Evolutionary conservation across 2,329 filamentous ascomycete genomes (phyloP).

Genomic region (Leptographium galeiforme): DNA sequence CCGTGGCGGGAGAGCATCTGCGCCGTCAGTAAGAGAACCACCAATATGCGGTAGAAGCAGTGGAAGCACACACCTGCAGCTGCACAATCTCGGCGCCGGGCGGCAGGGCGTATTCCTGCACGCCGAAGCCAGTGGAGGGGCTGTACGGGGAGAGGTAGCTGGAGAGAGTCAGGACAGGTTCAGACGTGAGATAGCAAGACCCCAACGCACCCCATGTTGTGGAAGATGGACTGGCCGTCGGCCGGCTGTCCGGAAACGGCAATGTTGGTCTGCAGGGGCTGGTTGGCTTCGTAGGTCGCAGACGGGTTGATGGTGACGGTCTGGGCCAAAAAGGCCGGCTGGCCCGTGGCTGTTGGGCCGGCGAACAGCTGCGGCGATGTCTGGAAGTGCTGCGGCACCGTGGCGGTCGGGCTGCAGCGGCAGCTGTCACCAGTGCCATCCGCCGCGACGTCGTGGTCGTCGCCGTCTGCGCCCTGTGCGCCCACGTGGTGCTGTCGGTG

Average conservation of each 20-base stretch:
- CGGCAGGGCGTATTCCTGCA: constrained; percentile 57
- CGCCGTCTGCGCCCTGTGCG: neutral
- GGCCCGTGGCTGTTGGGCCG: constrained; percentile 58
- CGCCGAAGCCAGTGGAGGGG: constrained; percentile 60
- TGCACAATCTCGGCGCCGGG: constrained; percentile 54
- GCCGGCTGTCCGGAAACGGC: constrained; percentile 47
- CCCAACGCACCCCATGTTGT: constrained; percentile 42
- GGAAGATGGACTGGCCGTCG: constrained; percentile 53
- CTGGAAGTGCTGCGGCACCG: constrained; percentile 49
- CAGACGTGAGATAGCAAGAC: neutral
- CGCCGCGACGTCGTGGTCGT: neutral
- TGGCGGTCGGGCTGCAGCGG: constrained; percentile 3
- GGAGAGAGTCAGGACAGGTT: neutral
- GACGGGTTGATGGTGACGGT: constrained; percentile 55
- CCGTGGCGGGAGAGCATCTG: constrained; percentile 64
- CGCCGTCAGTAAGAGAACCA: neutral
- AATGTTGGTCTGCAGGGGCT: constrained; percentile 56
- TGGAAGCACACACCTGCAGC: constrained; percentile 29
- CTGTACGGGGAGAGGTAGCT: constrained; percentile 53
- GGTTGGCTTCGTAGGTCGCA: constrained; percentile 51
- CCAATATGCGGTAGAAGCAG: too few species aligned
- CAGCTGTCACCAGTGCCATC: constrained; percentile 9
- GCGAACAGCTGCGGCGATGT: constrained; percentile 45
- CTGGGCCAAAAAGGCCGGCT: constrained; percentile 56
- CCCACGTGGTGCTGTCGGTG: neutral